Evolutionary conservation across 83 land plant genomes (phyloP).

Genomic region (Isoetes engelmannii): DNA sequence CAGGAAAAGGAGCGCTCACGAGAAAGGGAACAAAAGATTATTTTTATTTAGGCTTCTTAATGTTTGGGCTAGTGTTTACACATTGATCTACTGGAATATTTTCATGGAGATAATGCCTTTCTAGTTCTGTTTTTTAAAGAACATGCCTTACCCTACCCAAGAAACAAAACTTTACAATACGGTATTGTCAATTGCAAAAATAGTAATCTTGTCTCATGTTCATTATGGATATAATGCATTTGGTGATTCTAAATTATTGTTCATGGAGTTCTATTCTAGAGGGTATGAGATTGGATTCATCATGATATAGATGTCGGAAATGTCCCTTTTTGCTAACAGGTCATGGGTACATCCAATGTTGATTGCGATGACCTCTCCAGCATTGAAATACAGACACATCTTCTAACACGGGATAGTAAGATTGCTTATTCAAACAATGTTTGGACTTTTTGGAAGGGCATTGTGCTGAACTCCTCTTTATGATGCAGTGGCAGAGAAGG

Average conservation of each 20-base stretch:
- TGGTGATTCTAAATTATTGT: too few species aligned
- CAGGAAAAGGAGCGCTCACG: too few species aligned
- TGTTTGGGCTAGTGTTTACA: too few species aligned
- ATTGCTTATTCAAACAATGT: background rate
- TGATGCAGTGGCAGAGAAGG: constrained; percentile 62
- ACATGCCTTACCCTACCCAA: background rate
- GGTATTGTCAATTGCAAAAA: too few species aligned
- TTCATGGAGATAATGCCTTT: background rate
- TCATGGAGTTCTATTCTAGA: too few species aligned
- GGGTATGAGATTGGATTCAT: background rate
- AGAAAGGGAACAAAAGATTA: too few species aligned
- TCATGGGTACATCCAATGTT: constrained; percentile 53
- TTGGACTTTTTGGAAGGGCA: background rate
- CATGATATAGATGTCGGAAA: background rate
- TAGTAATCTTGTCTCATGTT: too few species aligned
- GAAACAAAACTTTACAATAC: too few species aligned
- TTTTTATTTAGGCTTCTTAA: too few species aligned
- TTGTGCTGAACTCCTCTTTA: background rate
- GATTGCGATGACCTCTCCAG: constrained; percentile 66
- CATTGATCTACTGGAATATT: background rate
- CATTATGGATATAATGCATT: too few species aligned
- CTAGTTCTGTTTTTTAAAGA: background rate
- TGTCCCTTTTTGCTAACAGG: constrained; percentile 35
- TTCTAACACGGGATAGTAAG: constrained; percentile 72
- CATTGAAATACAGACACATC: constrained; percentile 70